Evolutionary conservation across 441 rosid species (phyloP).

Genomic region (Populus tomentosa): DNA sequence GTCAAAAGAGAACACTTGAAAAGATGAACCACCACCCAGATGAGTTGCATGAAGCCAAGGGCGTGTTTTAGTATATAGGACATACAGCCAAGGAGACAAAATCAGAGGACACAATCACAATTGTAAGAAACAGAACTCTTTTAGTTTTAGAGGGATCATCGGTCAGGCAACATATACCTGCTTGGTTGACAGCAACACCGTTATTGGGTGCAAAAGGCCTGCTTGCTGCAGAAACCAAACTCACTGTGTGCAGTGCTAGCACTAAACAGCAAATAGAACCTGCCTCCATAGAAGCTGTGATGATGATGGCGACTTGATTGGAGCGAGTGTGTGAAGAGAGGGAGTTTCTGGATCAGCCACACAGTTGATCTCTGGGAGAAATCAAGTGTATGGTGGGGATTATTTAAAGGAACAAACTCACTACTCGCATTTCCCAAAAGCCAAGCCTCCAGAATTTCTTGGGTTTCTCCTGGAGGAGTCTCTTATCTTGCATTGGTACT

Average conservation of each 20-base stretch:
- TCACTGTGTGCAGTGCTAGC: conserved; percentile 30
- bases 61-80: not conserved
- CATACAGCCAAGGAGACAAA: not conserved
- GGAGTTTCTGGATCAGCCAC: conserved; percentile 11
- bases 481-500: conserved; percentile 8
- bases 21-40: not conserved
- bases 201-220: conserved; percentile 37
- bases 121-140: not conserved
- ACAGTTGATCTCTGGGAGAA: not conserved
- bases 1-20: not conserved
- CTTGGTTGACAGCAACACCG: conserved; percentile 24
- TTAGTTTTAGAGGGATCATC: not conserved
- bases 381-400: not conserved
- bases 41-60: not conserved
- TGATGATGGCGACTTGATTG: conserved; percentile 19
- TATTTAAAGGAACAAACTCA: conserved; percentile 7
- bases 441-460: conserved; percentile 8
- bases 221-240: conserved; percentile 36
- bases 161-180: conserved; percentile 30
- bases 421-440: conserved; percentile 25
- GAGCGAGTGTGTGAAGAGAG: not conserved
- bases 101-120: not conserved
- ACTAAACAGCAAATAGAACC: conserved; percentile 21
- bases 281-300: conserved; percentile 25
- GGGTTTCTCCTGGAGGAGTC: conserved; percentile 14